A percentile compares a stretch with the other conserved stretches of the same genome.
phyloP scores from a whole-genome alignment of 345 rosid genomes.

The Citropsis articulata region DNA sequence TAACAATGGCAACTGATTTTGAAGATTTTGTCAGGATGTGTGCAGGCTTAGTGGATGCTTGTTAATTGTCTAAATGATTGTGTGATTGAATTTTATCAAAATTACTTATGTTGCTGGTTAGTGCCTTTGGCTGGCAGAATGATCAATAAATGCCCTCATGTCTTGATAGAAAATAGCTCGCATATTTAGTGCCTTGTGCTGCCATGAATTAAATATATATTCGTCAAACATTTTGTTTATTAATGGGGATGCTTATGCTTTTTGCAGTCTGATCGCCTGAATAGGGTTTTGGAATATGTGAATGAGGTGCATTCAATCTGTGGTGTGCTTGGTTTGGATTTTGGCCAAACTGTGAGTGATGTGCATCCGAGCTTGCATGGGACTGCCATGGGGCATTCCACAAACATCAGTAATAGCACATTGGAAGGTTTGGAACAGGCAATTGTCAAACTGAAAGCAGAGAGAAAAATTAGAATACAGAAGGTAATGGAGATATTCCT shows the following conservation, averaged over 20 bases:
- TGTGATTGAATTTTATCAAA: neutral
- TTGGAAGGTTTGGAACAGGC: constrained; percentile 73
- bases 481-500: constrained; percentile 44
- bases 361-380: constrained; percentile 92
- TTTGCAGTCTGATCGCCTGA: constrained; percentile 88
- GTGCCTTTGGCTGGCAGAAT: neutral
- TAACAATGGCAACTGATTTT: neutral
- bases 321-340: constrained; percentile 84
- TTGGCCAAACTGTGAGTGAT: constrained; percentile 70
- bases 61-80: neutral
- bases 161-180: neutral
- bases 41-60: neutral
- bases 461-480: constrained; percentile 66
- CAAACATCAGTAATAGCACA: constrained; percentile 79
- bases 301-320: constrained; percentile 86
- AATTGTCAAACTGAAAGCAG: constrained; percentile 62
- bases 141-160: neutral
- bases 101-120: neutral
- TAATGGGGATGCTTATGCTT: neutral
- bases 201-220: neutral
- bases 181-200: neutral
- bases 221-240: neutral
- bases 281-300: constrained; percentile 66
- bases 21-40: constrained; percentile 5
- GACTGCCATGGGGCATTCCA: constrained; percentile 60